A percentile compares a stretch with the other conserved stretches of the same genome.
Conservation (phyloP, 1,284 basidiomycete species). For the Melampsora americana region DNA sequence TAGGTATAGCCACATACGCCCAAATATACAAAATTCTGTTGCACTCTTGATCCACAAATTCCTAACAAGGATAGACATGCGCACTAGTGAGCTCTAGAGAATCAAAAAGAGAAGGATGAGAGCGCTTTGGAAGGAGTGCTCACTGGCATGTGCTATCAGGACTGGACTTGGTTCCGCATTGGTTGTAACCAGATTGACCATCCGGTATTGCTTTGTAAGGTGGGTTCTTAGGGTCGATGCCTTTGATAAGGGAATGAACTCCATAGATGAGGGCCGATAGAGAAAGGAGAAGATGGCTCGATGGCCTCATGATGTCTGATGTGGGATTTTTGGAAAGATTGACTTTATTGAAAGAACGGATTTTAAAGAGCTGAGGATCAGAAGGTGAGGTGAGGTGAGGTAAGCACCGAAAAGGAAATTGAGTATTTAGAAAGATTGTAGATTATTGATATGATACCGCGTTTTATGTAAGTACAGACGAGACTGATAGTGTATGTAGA, state of each 20-base stretch:
- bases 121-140: background rate
- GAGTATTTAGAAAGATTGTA: too few species aligned
- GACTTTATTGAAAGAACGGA: too few species aligned
- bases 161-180: conserved; percentile 9
- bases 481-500: too few species aligned
- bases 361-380: too few species aligned
- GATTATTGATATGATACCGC: too few species aligned
- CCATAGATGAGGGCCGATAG: background rate
- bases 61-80: background rate
- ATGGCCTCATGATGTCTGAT: too few species aligned
- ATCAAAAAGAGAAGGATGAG: background rate
- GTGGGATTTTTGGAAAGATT: too few species aligned
- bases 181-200: conserved; percentile 29
- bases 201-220: conserved; percentile 16
- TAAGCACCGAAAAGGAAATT: too few species aligned
- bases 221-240: conserved; percentile 2
- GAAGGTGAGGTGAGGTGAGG: too few species aligned
- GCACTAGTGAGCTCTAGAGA: background rate
- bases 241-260: conserved; percentile 11
- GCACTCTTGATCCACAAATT: conserved; percentile 23
- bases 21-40: conserved; percentile 33
- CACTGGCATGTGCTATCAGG: conserved; percentile 32
- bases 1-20: conserved; percentile 1
- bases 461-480: too few species aligned
- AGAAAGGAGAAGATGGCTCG: background rate